Percentiles rank a stretch among this genome's conserved stretches.
Evolutionary conservation across 805 yeast genomes (phyloP).

Genomic region (Diddensiella santjacobensis): DNA sequence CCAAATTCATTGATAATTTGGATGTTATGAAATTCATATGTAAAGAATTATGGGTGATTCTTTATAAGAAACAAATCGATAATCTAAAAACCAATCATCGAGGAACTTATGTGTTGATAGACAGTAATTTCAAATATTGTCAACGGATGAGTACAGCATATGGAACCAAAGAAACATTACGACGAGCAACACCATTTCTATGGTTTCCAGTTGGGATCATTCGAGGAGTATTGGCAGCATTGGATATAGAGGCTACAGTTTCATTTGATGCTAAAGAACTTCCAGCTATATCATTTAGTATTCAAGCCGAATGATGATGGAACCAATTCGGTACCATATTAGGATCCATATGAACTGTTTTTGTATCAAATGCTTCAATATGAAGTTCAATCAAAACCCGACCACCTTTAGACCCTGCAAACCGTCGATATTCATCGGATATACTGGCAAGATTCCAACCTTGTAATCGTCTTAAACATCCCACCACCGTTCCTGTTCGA

Average conservation of each 20-base stretch:
- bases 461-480: constrained; percentile 86
- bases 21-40: constrained; percentile 91
- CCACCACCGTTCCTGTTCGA: constrained; percentile 94
- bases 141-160: constrained; percentile 41
- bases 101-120: constrained; percentile 76
- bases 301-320: constrained; percentile 43
- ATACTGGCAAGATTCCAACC: constrained; percentile 98
- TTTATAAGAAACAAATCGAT: constrained; percentile 85
- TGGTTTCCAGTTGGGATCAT: constrained; percentile 77
- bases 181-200: constrained; percentile 43
- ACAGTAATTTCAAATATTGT: constrained; percentile 56
- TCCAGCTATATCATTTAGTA: constrained; percentile 70
- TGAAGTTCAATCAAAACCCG: constrained; percentile 85
- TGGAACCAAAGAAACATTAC: constrained; percentile 32
- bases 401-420: constrained; percentile 90
- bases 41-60: constrained; percentile 80
- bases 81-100: constrained; percentile 89
- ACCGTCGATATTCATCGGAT: constrained; percentile 88
- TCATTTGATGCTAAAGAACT: constrained; percentile 58
- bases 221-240: constrained; percentile 63
- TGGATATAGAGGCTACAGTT: constrained; percentile 65
- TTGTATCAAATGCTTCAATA: constrained; percentile 66
- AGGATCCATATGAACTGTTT: constrained; percentile 40
- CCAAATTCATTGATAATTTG: constrained; percentile 56
- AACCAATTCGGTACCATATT: constrained; percentile 49